Conservation (phyloP, 2,329 filamentous ascomycete genomes). For the Hypomyces perniciosus region DNA sequence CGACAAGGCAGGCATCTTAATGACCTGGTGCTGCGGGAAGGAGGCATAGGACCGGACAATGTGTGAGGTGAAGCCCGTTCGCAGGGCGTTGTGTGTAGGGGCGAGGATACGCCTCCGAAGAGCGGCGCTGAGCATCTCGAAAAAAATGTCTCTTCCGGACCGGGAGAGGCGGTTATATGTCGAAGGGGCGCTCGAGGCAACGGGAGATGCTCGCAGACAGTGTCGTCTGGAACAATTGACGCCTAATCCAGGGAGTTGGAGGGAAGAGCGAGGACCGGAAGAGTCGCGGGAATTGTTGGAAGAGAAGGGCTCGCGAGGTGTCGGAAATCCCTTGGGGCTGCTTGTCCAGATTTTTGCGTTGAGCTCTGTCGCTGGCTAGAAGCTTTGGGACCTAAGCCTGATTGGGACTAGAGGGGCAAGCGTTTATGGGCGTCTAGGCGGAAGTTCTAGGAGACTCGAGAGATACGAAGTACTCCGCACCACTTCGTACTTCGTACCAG, state of each 20-base stretch:
- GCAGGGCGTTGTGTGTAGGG: slow-evolving; percentile 43
- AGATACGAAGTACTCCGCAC: too few relatives aligned
- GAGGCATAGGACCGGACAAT: slow-evolving; percentile 67
- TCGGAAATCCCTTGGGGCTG: slow-evolving; percentile 32
- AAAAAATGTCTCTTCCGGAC: slow-evolving; percentile 25
- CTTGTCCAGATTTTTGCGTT: slow-evolving; percentile 37
- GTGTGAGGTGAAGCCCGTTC: slow-evolving; percentile 46
- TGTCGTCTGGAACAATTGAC: slow-evolving; percentile 11
- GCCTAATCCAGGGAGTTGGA: slow-evolving; percentile 14
- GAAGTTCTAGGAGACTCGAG: not conserved
- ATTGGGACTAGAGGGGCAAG: slow-evolving; percentile 22
- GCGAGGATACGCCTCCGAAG: slow-evolving; percentile 57
- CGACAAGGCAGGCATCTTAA: slow-evolving; percentile 97
- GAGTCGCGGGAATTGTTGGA: slow-evolving; percentile 27
- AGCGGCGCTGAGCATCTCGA: slow-evolving; percentile 55
- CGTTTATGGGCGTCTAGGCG: not conserved
- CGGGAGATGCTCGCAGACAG: slow-evolving; percentile 10
- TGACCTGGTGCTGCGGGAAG: slow-evolving; percentile 87
- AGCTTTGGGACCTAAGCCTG: slow-evolving; percentile 26
- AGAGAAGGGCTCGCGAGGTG: slow-evolving; percentile 22
- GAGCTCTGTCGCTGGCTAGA: slow-evolving; percentile 33
- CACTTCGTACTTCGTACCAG: too few relatives aligned
- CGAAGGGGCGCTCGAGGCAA: slow-evolving; percentile 9
- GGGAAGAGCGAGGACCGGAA: slow-evolving; percentile 15
- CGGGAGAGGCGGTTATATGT: slow-evolving; percentile 18